Evolutionary conservation across 2,329 filamentous ascomycete genomes (phyloP).

Genomic region (Botrytis medusae): DNA sequence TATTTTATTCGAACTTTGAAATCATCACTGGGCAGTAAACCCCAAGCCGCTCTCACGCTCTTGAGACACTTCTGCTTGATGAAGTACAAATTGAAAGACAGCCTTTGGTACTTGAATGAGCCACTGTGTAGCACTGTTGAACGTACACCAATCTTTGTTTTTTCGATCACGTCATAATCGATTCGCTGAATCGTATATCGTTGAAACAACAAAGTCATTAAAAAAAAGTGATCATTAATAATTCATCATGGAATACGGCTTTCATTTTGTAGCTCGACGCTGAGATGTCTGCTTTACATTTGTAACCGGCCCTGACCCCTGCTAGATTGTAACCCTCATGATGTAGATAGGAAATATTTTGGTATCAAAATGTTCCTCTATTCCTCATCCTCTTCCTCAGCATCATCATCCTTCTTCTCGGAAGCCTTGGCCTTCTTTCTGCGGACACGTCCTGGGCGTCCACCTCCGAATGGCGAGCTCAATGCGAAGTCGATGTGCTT

Average conservation of each 20-base stretch:
- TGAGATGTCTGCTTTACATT: conserved; percentile 20
- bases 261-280: conserved; percentile 22
- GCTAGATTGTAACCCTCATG: conserved; percentile 5
- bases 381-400: conserved; percentile 81
- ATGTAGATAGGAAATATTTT: conserved; percentile 16
- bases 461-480: conserved; percentile 95
- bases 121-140: background rate
- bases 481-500: conserved; percentile 99
- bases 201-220: conserved; percentile 7
- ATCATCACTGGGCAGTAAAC: background rate
- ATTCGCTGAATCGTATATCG: background rate
- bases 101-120: background rate
- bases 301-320: conserved; percentile 16
- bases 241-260: conserved; percentile 20
- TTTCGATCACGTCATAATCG: background rate
- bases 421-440: conserved; percentile 99
- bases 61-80: background rate
- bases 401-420: conserved; percentile 77
- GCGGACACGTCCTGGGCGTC: conserved; percentile 93
- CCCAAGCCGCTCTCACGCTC: background rate
- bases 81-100: background rate
- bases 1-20: background rate
- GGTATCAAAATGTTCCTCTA: conserved; percentile 41
- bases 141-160: background rate
- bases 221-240: conserved; percentile 12